These are phyloP conservation scores for Solanum ossicruentum DNA, from an alignment of 257 asterid species.

Conservation along the genomic window DNA sequence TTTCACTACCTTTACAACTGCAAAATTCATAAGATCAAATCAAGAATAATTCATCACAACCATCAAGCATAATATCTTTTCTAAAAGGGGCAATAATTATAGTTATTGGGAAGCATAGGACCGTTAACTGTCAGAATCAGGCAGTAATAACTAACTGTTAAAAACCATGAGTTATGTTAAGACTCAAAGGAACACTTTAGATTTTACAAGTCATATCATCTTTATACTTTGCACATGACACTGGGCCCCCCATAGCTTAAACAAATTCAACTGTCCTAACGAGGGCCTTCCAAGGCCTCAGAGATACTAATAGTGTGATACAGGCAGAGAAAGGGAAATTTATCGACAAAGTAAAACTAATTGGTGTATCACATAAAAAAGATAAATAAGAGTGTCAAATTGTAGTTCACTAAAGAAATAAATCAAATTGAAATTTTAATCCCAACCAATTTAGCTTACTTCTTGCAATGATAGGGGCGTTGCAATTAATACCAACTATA, in stretches of 20 bases:
- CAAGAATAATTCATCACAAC: neutral
- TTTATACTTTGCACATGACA: slow-evolving; percentile 10
- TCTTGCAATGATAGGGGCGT: too few species aligned
- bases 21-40: neutral
- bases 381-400: too few species aligned
- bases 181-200: neutral
- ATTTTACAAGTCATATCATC: neutral
- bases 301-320: too few species aligned
- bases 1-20: neutral
- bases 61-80: neutral
- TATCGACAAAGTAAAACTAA: too few species aligned
- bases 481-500: too few species aligned
- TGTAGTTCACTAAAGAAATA: too few species aligned
- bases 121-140: slow-evolving; percentile 3
- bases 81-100: neutral
- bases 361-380: too few species aligned
- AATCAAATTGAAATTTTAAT: too few species aligned
- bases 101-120: slow-evolving; percentile 9
- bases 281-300: slow-evolving; percentile 21
- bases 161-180: slow-evolving; percentile 6
- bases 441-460: too few species aligned
- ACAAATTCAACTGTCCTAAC: slow-evolving; percentile 12
- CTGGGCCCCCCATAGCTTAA: slow-evolving; percentile 5
- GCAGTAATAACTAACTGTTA: neutral
- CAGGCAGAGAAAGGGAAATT: too few species aligned